Conservation (phyloP, 2,329 filamentous ascomycete genomes). For the Alternaria solani region DNA sequence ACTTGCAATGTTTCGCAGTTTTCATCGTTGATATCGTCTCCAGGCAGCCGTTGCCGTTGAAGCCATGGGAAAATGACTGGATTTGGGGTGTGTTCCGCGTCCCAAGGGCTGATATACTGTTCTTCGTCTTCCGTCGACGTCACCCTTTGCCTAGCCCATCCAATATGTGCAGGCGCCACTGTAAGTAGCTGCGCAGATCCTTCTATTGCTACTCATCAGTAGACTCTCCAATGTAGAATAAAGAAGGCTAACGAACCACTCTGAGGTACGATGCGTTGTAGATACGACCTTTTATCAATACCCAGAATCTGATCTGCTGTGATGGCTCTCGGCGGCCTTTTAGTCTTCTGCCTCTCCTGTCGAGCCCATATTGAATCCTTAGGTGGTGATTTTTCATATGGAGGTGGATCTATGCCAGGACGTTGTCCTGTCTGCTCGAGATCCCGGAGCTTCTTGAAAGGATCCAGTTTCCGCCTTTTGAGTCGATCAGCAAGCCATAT, state of each 20-base stretch:
- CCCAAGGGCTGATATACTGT: conserved; percentile 17
- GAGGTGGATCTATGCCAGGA: not conserved
- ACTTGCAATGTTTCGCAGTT: not conserved
- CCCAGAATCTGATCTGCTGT: conserved; percentile 18
- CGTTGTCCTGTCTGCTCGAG: not conserved
- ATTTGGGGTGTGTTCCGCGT: conserved; percentile 20
- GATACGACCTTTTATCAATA: conserved; percentile 16
- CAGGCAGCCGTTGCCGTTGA: not conserved
- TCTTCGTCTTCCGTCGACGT: not conserved
- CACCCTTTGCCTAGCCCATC: conserved; percentile 1
- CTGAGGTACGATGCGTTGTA: conserved; percentile 3
- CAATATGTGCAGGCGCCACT: conserved; percentile 3
- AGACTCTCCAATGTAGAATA: not conserved
- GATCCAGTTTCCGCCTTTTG: conserved; percentile 6
- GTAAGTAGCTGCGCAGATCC: conserved; percentile 12
- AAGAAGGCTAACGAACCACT: not conserved
- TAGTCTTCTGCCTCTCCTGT: conserved; percentile 4
- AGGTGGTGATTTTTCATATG: not conserved
- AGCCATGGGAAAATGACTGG: conserved; percentile 22
- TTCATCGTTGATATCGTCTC: not conserved
- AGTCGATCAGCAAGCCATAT: conserved; percentile 8
- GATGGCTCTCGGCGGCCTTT: conserved; percentile 3
- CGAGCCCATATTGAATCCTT: conserved; percentile 9
- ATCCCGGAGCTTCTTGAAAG: conserved; percentile 4
- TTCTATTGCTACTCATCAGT: conserved; percentile 2